Evolutionary conservation across 2,329 filamentous ascomycete species (phyloP), one percentile per base, ranked within the genome.

Genomic region (Penicillium digitatum): DNA sequence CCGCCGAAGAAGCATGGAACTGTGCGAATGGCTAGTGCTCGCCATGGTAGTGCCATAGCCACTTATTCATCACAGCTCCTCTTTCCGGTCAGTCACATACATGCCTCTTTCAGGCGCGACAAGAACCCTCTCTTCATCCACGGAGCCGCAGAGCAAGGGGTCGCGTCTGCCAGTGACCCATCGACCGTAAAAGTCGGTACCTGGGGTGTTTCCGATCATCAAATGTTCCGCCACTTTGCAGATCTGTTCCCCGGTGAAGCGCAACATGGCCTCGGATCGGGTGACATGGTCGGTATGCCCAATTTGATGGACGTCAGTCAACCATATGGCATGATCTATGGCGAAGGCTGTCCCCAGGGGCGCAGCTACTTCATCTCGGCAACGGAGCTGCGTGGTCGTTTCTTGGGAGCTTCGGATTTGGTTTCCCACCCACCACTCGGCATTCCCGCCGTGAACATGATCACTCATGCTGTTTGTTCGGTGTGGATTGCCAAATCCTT

Each of bases 221-320:
- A 88, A 58, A 79, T 84, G 34, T 87, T 91, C 60, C 79, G 85
- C 35, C 90, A 95, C 66, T 87, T 95, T 60, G 82, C 87, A 4
- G 90, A 96, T 61, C 79, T 87, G 32, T 87, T 87, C 62, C 86
- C 89, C 3, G 85, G 87, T 7, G 81, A 92, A 55, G 77, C 85
- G 18, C 86, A 87, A 32, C 95, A 88, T 73, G 93, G 93, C 3
- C 71, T 92, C 47, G 90, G 89, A 4, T 79, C 89, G 31, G 91
- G 90, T 5, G 86, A 90, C 38, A 69, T 86, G 48, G 85, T 90
- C 10, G 90, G 88, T 16, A 77, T 86, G 24, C 89, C 89, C 1
- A 96, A 96, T 66, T 83, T 88, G 34, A 92, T 96, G 87, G 92
- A 96, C 69, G 83, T 96, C 34, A 96, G 91, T 67, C 89, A 93